A percentile compares a stretch with the other conserved stretches of the same genome.
Conservation (phyloP, 179 eudicot genomes). For the Drosera spatulata region DNA sequence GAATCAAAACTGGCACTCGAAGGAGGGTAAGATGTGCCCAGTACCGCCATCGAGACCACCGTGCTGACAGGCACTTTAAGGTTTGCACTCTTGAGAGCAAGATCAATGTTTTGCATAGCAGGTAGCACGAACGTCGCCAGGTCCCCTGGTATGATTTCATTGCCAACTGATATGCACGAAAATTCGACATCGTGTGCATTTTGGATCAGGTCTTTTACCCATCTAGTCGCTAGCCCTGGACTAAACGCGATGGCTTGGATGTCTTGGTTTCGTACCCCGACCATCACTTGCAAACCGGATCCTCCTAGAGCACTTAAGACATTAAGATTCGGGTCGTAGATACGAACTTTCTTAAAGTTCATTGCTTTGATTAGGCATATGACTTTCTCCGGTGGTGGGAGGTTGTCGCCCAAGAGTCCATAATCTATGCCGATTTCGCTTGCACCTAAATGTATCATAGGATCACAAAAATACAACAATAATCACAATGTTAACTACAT, state of each 20-base stretch:
- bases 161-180: conserved; percentile 11
- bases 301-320: conserved; percentile 12
- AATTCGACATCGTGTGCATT: not conserved
- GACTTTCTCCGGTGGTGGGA: conserved; percentile 1
- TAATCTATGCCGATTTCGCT: not conserved
- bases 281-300: conserved; percentile 8
- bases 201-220: conserved; percentile 13
- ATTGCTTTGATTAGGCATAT: not conserved
- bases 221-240: not conserved
- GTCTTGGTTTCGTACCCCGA: conserved; percentile 11
- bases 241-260: conserved; percentile 4
- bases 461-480: too few relatives aligned
- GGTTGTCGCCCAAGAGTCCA: conserved; percentile 9
- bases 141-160: conserved; percentile 9
- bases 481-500: too few relatives aligned
- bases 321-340: conserved; percentile 8
- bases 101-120: conserved; percentile 16
- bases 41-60: conserved; percentile 2
- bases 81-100: not conserved
- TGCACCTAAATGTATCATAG: not conserved
- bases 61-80: conserved; percentile 9
- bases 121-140: not conserved
- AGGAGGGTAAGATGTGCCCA: conserved; percentile 14
- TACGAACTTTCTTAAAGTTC: conserved; percentile 1
- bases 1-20: conserved; percentile 3